Evolutionary conservation across 306 rosid genomes (phyloP), one percentile per base, ranked within the genome.

Genomic region (Quercus robur): DNA sequence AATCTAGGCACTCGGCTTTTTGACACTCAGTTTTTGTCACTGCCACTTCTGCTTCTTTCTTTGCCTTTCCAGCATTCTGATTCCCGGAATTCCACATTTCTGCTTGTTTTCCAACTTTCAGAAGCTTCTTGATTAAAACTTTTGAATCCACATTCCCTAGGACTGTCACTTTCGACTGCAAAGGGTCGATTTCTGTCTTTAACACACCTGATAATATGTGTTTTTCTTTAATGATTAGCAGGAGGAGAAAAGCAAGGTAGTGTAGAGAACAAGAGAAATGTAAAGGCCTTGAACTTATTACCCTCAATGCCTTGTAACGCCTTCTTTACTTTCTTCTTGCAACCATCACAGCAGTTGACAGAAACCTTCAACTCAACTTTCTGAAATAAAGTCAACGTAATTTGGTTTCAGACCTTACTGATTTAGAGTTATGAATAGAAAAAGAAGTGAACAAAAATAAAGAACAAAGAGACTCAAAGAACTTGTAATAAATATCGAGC

Each of bases 291-390:
- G 58, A 44, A 23, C 35, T 1, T 67, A 17, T 54, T 81, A 86
- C 89, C 89, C 56, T 83, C 87, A 67, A 78, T 68, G 54, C 70
- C 68, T 56, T 80, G 73, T 54, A 84, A 78, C 4, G 78, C 86
- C 77, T 78, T 84, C 57, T 81, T 86, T 46, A 81, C 80, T 78
- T 83, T 83, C 87, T 62, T 78, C 79, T 72, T 81, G 81, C 89
- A 86, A 21, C 89, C 87, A 66, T 86, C 85, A 61, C 87, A 86
- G 84, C 90, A 86, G 77, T 84, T 81, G 59, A 72, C 61, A 30
- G 81, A 84, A 73, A 86, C 90, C 74, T 68, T 84, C 82, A 84
- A 56, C 26, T 86, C 87, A 72, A 81, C 78, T 79, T 67, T 86
- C 87, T 86, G 84, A 12, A 77, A 77, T 6, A 51, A 61, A 76